phyloP scores from a whole-genome alignment of 345 rosid species.

The Trapa incisa region DNA sequence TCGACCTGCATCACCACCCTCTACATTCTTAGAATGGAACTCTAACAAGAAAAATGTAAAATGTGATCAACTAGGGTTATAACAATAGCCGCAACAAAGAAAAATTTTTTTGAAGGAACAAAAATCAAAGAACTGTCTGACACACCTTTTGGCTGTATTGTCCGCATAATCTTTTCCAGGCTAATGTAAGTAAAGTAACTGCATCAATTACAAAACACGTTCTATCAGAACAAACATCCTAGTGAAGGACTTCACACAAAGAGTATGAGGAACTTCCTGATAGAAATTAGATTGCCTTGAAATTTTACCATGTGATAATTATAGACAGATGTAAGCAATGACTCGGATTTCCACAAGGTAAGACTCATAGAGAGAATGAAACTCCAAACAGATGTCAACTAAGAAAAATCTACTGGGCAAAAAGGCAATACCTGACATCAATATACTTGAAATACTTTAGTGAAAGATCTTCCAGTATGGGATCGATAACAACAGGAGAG shows the following conservation, averaged over 20 bases:
- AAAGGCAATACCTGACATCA: conserved; percentile 47
- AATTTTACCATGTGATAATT: not conserved
- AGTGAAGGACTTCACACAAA: not conserved
- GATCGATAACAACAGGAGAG: conserved; percentile 27
- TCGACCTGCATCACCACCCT: conserved; percentile 14
- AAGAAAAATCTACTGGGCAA: not conserved
- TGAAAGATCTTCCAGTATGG: conserved; percentile 36
- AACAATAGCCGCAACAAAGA: not conserved
- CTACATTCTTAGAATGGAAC: conserved; percentile 10
- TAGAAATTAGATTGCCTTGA: not conserved
- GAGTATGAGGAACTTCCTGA: not conserved
- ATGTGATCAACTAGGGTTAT: conserved; percentile 3
- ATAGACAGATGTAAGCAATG: not conserved
- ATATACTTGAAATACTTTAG: conserved; percentile 65
- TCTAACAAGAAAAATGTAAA: conserved; percentile 17
- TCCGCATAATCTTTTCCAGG: conserved; percentile 50
- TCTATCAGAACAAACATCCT: not conserved
- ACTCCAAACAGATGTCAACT: not conserved
- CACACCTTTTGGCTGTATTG: conserved; percentile 26
- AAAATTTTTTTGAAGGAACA: not conserved
- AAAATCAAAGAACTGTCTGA: conserved; percentile 20
- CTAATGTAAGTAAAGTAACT: conserved; percentile 77
- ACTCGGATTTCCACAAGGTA: not conserved
- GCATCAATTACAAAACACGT: conserved; percentile 6
- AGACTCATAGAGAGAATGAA: not conserved